Evolutionary conservation across 192 early-diverging fungal species (phyloP).

Genomic region (Phlyctochytrium arcticum): DNA sequence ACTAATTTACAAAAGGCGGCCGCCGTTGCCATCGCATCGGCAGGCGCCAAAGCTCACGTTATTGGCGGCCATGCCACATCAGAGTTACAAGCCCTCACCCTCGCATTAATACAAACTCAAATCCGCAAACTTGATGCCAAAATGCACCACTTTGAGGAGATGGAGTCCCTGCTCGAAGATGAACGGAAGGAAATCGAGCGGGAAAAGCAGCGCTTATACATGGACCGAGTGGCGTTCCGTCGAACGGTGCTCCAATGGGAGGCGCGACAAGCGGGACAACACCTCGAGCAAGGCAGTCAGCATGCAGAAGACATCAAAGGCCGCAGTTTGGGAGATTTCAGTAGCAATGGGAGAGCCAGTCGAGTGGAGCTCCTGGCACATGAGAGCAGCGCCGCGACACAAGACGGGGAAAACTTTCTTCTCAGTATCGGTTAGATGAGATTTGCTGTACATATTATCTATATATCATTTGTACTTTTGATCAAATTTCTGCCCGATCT

Average conservation of each 20-base stretch:
- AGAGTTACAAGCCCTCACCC: conserved; percentile 78
- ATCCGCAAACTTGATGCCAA: conserved; percentile 88
- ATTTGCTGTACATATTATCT: no score
- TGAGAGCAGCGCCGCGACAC: background rate
- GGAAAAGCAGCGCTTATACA: conserved; percentile 58
- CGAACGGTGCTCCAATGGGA: conserved; percentile 5
- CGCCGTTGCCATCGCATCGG: conserved; percentile 84
- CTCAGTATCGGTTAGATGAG: background rate
- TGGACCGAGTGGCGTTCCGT: conserved; percentile 53
- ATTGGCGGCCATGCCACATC: conserved; percentile 82
- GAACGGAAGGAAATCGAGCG: conserved; percentile 78
- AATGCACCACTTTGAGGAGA: conserved; percentile 87
- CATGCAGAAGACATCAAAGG: background rate
- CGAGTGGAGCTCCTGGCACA: background rate
- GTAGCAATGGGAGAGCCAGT: background rate
- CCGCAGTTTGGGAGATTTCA: background rate
- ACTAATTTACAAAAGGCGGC: conserved; percentile 68
- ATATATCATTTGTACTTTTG: no score
- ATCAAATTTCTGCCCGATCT: no score
- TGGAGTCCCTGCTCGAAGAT: conserved; percentile 83
- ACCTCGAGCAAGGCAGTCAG: background rate
- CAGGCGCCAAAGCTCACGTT: conserved; percentile 82
- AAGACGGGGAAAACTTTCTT: background rate
- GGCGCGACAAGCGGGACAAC: background rate
- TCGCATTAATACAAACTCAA: conserved; percentile 80